These are phyloP conservation scores for Colletotrichum trifolii DNA, from an alignment of 2,329 filamentous ascomycete species.

Conservation along the genomic window DNA sequence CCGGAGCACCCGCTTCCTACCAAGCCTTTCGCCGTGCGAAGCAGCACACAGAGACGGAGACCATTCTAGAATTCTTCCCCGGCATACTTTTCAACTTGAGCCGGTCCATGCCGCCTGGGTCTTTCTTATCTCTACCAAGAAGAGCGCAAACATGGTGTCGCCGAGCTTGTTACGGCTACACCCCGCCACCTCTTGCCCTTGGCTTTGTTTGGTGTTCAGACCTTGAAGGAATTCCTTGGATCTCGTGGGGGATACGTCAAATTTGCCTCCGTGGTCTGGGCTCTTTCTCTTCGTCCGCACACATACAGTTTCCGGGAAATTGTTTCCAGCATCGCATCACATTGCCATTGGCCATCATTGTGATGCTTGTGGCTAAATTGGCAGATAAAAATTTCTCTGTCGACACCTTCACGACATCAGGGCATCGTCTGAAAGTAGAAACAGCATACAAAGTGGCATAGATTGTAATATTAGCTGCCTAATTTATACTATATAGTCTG, in stretches of 20 bases:
- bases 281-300: too few species aligned
- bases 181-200: neutral
- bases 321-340: too few species aligned
- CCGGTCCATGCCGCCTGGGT: neutral
- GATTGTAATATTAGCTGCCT: neutral
- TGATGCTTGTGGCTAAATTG: too few species aligned
- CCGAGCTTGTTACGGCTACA: neutral
- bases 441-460: neutral
- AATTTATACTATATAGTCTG: neutral
- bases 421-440: too few species aligned
- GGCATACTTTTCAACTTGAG: neutral
- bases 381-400: too few species aligned
- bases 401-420: too few species aligned
- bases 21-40: neutral
- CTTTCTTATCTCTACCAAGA: conserved; percentile 2
- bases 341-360: too few species aligned
- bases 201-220: too few species aligned
- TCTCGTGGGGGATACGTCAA: neutral
- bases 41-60: too few species aligned
- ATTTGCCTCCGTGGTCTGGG: too few species aligned
- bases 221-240: neutral
- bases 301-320: too few species aligned
- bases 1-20: neutral
- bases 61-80: conserved; percentile 18
- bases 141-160: neutral